A percentile compares a stretch with the other conserved stretches of the same genome.
Conservation (phyloP, 2,329 filamentous ascomycete genomes). For the Exophiala xenobiotica region DNA sequence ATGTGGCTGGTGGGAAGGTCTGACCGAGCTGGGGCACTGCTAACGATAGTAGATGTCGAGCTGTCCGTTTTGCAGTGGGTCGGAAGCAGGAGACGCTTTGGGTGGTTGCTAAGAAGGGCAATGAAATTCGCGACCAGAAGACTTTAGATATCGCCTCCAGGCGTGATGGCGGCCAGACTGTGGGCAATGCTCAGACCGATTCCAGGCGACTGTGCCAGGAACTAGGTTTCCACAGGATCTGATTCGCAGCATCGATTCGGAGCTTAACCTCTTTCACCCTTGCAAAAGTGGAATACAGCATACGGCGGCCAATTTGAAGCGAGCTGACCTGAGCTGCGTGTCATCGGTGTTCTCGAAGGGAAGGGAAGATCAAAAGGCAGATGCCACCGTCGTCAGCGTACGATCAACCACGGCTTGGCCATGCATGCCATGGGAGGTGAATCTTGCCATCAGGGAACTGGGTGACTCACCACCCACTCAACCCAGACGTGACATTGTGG, state of each 20-base stretch:
- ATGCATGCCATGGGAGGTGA: too few relatives aligned
- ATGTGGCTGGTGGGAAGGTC: background rate
- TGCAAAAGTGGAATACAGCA: background rate
- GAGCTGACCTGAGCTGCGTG: background rate
- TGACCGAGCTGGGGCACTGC: background rate
- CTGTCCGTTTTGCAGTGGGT: background rate
- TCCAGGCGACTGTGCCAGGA: background rate
- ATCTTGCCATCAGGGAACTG: too few relatives aligned
- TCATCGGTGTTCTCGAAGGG: background rate
- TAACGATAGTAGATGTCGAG: too few relatives aligned
- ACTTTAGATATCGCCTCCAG: background rate
- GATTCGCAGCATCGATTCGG: background rate
- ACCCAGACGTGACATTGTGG: too few relatives aligned
- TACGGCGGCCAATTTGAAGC: background rate
- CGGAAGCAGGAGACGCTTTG: background rate
- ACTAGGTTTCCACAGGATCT: background rate
- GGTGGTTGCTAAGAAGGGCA: background rate
- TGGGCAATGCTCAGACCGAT: background rate
- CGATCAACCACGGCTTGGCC: too few relatives aligned
- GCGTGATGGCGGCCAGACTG: background rate
- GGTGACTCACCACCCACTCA: too few relatives aligned
- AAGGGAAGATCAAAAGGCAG: background rate
- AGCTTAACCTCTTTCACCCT: conserved; percentile 1
- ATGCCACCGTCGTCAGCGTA: too few relatives aligned
- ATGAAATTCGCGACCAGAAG: background rate